Evolutionary conservation across 306 rosid species (phyloP).

Genomic region (Purshia tridentata): DNA sequence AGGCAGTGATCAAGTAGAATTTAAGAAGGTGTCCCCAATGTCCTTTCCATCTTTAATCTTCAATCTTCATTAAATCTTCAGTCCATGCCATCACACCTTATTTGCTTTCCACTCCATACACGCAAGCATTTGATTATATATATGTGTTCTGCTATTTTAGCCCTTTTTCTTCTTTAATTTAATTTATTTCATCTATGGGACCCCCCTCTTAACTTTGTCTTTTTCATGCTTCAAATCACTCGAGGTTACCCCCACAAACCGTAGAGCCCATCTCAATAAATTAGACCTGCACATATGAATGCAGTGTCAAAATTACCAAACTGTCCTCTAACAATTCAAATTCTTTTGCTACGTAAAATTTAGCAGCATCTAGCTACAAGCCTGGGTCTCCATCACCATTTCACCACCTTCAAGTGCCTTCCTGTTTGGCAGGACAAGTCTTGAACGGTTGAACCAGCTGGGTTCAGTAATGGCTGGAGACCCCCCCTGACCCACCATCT

Average conservation of each 20-base stretch:
- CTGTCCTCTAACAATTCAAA: slow-evolving; percentile 10
- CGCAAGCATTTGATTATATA: neutral
- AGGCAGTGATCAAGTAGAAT: slow-evolving; percentile 59
- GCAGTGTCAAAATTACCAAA: slow-evolving; percentile 16
- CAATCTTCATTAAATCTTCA: neutral
- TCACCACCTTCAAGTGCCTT: neutral
- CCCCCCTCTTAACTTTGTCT: slow-evolving; percentile 45
- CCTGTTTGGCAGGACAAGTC: neutral
- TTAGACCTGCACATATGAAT: neutral
- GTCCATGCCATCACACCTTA: neutral
- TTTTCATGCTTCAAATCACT: slow-evolving; percentile 42
- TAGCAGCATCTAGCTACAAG: neutral
- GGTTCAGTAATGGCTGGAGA: neutral
- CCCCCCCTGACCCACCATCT: neutral
- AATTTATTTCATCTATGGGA: slow-evolving; percentile 12
- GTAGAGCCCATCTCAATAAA: slow-evolving; percentile 59
- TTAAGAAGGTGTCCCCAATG: slow-evolving; percentile 77
- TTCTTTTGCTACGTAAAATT: neutral
- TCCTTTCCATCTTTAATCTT: slow-evolving; percentile 23
- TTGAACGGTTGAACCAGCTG: neutral
- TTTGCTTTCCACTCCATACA: neutral
- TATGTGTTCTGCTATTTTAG: slow-evolving; percentile 23
- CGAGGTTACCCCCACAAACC: slow-evolving; percentile 32
- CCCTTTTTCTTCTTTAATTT: neutral
- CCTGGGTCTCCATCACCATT: slow-evolving; percentile 19